A percentile compares a stretch with the other conserved stretches of the same genome.
Evolutionary conservation across 805 yeast genomes (phyloP).

Genomic region (Ogataea kodamae): DNA sequence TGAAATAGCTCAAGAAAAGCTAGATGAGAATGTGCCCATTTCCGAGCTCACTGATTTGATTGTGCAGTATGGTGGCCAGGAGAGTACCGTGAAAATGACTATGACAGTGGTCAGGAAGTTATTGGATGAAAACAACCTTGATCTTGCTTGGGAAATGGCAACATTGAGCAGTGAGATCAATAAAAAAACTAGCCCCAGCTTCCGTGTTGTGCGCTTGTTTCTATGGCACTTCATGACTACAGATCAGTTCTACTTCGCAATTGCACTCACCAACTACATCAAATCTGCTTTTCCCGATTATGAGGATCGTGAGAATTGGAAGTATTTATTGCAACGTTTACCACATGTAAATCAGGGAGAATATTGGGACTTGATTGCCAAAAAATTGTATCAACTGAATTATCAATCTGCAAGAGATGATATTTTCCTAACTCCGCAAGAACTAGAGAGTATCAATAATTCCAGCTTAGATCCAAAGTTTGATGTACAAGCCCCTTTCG

Average conservation of each 20-base stretch:
- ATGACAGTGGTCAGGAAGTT: conserved; percentile 2
- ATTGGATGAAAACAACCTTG: conserved; percentile 1
- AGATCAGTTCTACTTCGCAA: conserved; percentile 14
- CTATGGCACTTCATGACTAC: conserved; percentile 12
- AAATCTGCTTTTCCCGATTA: conserved; percentile 5
- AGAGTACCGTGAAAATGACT: conserved; percentile 1
- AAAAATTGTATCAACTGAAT: conserved; percentile 14
- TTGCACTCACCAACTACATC: conserved; percentile 15
- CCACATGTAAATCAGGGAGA: conserved; percentile 2
- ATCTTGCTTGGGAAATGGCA: conserved; percentile 15
- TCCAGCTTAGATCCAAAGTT: conserved; percentile 6
- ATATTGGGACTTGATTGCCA: conserved; percentile 16
- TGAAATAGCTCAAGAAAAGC: conserved; percentile 5
- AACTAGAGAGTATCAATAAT: conserved; percentile 8
- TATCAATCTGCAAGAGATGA: not conserved
- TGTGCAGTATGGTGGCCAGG: conserved; percentile 1
- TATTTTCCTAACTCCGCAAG: conserved; percentile 4
- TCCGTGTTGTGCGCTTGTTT: conserved; percentile 10
- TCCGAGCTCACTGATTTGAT: conserved; percentile 1
- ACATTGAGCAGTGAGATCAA: conserved; percentile 2
- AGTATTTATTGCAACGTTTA: conserved; percentile 5
- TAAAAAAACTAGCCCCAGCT: conserved; percentile 7
- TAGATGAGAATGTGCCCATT: conserved; percentile 1
- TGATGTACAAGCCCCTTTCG: conserved; percentile 14
- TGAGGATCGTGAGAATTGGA: conserved; percentile 13